These are phyloP conservation scores for Xylariaceae sp. DNA, from an alignment of 2,329 filamentous ascomycete genomes.

Conservation along the genomic window DNA sequence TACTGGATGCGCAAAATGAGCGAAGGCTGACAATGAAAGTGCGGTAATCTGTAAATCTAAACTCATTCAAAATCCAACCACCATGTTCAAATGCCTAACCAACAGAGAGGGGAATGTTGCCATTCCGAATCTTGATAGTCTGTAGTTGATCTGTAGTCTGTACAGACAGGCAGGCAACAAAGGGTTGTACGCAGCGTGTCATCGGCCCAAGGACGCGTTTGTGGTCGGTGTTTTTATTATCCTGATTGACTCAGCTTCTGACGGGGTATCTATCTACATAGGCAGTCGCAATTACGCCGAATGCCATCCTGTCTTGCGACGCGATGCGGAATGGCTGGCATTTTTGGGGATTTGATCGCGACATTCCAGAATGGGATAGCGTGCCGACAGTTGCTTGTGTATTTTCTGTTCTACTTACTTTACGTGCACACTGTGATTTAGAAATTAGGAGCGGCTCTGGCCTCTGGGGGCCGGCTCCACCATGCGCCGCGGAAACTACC, in stretches of 20 bases:
- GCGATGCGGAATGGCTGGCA: slow-evolving; percentile 1
- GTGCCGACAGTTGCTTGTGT: neutral
- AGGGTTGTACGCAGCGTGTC: neutral
- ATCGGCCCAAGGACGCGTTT: neutral
- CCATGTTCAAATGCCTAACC: neutral
- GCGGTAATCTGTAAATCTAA: neutral
- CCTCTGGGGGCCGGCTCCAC: too few relatives aligned
- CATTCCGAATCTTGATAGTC: neutral
- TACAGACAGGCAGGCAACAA: neutral
- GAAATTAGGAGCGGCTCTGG: neutral
- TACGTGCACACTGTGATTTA: neutral
- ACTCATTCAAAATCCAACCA: too few relatives aligned
- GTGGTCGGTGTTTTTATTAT: neutral
- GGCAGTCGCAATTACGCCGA: slow-evolving; percentile 9
- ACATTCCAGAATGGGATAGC: slow-evolving; percentile 10
- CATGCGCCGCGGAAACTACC: too few relatives aligned
- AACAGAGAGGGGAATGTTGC: neutral
- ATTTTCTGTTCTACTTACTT: neutral
- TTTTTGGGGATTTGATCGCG: neutral
- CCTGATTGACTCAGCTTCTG: neutral
- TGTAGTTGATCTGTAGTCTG: too few relatives aligned
- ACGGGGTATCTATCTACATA: neutral
- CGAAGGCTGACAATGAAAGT: neutral
- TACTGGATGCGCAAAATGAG: neutral
- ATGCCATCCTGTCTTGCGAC: slow-evolving; percentile 1